Evolutionary conservation across 768 basidiomycete genomes (phyloP).

Genomic region (Tylopilus sp.): DNA sequence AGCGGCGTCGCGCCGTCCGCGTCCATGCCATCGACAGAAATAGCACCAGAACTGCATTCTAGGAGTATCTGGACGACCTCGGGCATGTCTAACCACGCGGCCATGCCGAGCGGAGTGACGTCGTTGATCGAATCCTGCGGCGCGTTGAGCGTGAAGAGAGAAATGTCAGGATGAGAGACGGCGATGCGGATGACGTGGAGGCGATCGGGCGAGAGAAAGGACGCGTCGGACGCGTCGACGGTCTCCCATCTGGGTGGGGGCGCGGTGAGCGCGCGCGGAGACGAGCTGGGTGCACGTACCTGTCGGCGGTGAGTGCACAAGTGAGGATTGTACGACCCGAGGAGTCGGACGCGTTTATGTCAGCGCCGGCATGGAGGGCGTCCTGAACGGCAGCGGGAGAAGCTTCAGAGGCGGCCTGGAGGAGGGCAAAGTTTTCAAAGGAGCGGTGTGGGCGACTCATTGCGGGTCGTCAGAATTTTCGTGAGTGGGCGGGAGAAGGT

Average conservation of each 20-base stretch:
- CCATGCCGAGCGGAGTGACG: constrained; percentile 74
- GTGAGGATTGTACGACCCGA: constrained; percentile 62
- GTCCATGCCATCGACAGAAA: constrained; percentile 74
- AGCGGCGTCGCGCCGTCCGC: constrained; percentile 72
- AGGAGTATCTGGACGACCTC: constrained; percentile 61
- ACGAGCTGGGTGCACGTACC: constrained; percentile 39
- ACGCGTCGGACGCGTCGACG: constrained; percentile 68
- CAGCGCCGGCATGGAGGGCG: constrained; percentile 57
- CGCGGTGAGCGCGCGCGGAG: constrained; percentile 6
- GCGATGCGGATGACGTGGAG: constrained; percentile 56
- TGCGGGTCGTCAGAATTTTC: constrained; percentile 30
- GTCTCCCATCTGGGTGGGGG: constrained; percentile 54
- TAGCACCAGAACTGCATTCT: constrained; percentile 54
- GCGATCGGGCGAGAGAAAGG: constrained; percentile 55
- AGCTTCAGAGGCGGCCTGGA: constrained; percentile 55
- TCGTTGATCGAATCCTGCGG: constrained; percentile 67
- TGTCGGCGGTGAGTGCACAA: constrained; percentile 68
- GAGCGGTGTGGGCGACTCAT: constrained; percentile 38
- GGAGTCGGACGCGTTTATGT: constrained; percentile 63
- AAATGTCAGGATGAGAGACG: constrained; percentile 52
- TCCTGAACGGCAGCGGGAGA: constrained; percentile 50
- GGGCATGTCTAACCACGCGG: constrained; percentile 71
- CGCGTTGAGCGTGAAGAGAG: constrained; percentile 71
- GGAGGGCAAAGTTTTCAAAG: constrained; percentile 43
- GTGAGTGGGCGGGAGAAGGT: constrained; percentile 17